A percentile compares a stretch with the other conserved stretches of the same genome.
Evolutionary conservation across 768 basidiomycete species (phyloP).

Genomic region (Tricholoma terreum): DNA sequence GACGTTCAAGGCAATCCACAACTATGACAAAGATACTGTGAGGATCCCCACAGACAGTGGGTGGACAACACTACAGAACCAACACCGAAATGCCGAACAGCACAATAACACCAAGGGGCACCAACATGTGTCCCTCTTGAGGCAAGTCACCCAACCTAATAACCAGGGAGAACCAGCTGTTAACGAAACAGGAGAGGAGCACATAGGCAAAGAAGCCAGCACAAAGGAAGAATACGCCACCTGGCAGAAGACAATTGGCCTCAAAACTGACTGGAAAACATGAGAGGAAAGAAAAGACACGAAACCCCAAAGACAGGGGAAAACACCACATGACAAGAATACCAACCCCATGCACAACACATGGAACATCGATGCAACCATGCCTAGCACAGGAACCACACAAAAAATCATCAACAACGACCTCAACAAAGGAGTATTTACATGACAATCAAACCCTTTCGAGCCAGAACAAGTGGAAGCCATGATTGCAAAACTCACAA

Average conservation of each 20-base stretch:
- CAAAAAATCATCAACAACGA: neutral
- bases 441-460: slow-evolving; percentile 23
- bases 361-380: slow-evolving; percentile 4
- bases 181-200: too few relatives aligned
- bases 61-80: neutral
- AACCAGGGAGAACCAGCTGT: too few relatives aligned
- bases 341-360: slow-evolving; percentile 4
- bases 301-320: too few relatives aligned
- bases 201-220: too few relatives aligned
- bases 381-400: neutral
- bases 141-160: slow-evolving; percentile 1
- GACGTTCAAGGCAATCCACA: slow-evolving; percentile 14
- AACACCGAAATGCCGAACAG: too few relatives aligned
- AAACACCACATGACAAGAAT: slow-evolving; percentile 5
- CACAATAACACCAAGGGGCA: too few relatives aligned
- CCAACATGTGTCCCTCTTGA: neutral
- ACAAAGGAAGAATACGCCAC: too few relatives aligned
- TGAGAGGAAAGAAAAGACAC: too few relatives aligned
- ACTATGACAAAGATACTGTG: too few relatives aligned
- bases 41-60: too few relatives aligned
- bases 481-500: slow-evolving; percentile 16
- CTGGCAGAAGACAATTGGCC: too few relatives aligned
- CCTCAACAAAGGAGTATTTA: slow-evolving; percentile 12
- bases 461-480: slow-evolving; percentile 18
- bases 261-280: too few relatives aligned